phyloP scores from a whole-genome alignment of 805 yeast genomes.

The Maudiozyma pseudohumilis region DNA sequence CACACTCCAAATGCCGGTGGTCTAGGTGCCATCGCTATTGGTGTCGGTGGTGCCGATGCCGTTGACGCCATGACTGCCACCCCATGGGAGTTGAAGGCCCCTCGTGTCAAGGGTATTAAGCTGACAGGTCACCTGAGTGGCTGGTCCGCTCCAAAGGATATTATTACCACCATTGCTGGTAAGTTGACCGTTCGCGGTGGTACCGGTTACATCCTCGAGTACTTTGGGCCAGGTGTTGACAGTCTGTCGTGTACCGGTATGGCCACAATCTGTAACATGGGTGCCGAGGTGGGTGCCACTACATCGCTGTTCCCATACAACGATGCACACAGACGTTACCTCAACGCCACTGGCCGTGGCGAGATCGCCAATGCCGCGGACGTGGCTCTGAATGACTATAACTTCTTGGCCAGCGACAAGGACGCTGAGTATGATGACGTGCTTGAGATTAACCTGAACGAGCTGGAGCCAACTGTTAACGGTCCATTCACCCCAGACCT shows the following conservation, averaged over 20 bases:
- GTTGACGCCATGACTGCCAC: slow-evolving; percentile 95
- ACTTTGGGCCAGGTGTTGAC: slow-evolving; percentile 90
- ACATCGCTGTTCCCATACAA: slow-evolving; percentile 96
- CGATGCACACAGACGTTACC: slow-evolving; percentile 65
- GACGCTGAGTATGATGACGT: slow-evolving; percentile 89
- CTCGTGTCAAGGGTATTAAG: slow-evolving; percentile 87
- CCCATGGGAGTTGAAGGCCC: slow-evolving; percentile 99
- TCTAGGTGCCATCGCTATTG: slow-evolving; percentile 94
- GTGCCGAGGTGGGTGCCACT: slow-evolving; percentile 99
- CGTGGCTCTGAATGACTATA: slow-evolving; percentile 42
- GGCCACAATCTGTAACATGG: slow-evolving; percentile 99
- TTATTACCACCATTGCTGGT: slow-evolving; percentile 88
- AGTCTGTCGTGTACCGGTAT: slow-evolving; percentile 92
- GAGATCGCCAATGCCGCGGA: slow-evolving; percentile 77
- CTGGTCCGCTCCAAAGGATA: slow-evolving; percentile 97
- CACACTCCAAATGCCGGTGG: slow-evolving; percentile 99
- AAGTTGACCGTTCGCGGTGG: slow-evolving; percentile 93
- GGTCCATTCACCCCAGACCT: slow-evolving; percentile 99
- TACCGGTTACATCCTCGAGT: slow-evolving; percentile 92
- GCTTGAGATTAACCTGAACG: slow-evolving; percentile 77
- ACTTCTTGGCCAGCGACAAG: slow-evolving; percentile 71
- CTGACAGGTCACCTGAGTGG: slow-evolving; percentile 82
- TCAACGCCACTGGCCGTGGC: slow-evolving; percentile 74
- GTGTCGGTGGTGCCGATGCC: slow-evolving; percentile 99
- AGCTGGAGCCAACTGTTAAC: slow-evolving; percentile 88